These are phyloP conservation scores for Tylopilus sp. DNA, from an alignment of 1,284 basidiomycete species.

Conservation along the genomic window DNA sequence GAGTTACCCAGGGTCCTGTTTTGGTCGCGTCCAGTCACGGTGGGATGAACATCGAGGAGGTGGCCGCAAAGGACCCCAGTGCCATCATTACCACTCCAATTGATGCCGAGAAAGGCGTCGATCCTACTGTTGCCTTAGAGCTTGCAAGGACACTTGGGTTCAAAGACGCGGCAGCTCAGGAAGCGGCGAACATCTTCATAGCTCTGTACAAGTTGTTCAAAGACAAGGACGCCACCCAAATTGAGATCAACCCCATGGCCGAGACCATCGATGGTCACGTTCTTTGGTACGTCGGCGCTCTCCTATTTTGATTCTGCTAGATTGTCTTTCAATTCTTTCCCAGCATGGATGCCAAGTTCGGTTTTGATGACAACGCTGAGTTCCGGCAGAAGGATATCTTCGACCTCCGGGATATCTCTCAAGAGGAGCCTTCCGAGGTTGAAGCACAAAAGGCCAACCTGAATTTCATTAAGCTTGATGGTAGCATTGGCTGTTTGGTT, in stretches of 20 bases:
- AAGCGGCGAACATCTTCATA: constrained; percentile 92
- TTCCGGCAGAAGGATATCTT: constrained; percentile 96
- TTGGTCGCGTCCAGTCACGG: constrained; percentile 93
- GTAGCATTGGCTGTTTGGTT: constrained; percentile 95
- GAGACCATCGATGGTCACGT: constrained; percentile 91
- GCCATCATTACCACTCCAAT: constrained; percentile 98
- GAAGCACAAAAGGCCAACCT: constrained; percentile 92
- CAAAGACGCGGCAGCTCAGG: constrained; percentile 63
- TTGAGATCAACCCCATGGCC: constrained; percentile 99
- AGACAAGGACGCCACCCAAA: constrained; percentile 99
- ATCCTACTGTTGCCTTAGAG: constrained; percentile 66
- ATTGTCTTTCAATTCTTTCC: constrained; percentile 2
- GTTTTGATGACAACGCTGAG: constrained; percentile 99
- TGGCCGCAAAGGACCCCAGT: constrained; percentile 93
- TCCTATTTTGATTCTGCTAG: constrained; percentile 9
- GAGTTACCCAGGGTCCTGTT: constrained; percentile 84
- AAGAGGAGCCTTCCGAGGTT: constrained; percentile 97
- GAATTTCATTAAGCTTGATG: constrained; percentile 99
- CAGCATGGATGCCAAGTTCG: constrained; percentile 99
- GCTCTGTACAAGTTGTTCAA: constrained; percentile 97
- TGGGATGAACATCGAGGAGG: constrained; percentile 99
- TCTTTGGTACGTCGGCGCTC: constrained; percentile 65
- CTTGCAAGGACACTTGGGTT: constrained; percentile 93
- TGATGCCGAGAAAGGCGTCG: constrained; percentile 82
- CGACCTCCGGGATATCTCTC: constrained; percentile 84